Conservation (phyloP, 2,329 filamentous ascomycete genomes). For the Scolecobasidium constrictum region DNA sequence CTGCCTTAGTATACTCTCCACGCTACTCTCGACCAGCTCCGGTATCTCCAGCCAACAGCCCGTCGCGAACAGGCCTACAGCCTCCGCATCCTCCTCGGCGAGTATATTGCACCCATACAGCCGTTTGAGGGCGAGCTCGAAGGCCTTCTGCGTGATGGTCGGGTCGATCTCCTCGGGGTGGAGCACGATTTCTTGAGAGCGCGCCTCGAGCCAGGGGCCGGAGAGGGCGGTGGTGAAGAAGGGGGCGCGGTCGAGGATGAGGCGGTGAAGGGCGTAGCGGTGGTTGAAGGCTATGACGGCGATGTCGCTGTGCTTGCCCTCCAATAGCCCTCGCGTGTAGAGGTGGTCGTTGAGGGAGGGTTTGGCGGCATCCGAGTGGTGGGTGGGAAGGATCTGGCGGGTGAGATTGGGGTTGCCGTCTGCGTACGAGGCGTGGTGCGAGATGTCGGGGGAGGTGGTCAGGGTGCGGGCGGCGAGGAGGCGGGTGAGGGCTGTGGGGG, state of each 20-base stretch:
- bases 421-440: conserved; percentile 31
- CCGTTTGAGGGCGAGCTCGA: conserved; percentile 43
- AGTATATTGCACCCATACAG: conserved; percentile 40
- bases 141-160: conserved; percentile 41
- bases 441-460: conserved; percentile 22
- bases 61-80: conserved; percentile 44
- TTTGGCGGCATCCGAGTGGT: conserved; percentile 10
- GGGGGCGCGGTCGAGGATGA: conserved; percentile 44
- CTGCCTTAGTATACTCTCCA: conserved; percentile 43
- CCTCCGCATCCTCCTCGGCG: conserved; percentile 39
- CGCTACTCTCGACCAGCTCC: conserved; percentile 41
- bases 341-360: conserved; percentile 39
- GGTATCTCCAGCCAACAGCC: conserved; percentile 49
- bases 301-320: conserved; percentile 44
- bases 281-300: conserved; percentile 41
- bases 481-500: conserved; percentile 31
- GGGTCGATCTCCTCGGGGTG: conserved; percentile 43
- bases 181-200: conserved; percentile 39
- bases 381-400: neutral
- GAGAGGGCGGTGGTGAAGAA: conserved; percentile 45
- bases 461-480: conserved; percentile 31
- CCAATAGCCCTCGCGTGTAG: conserved; percentile 39
- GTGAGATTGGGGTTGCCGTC: conserved; percentile 6
- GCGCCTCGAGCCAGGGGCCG: conserved; percentile 45
- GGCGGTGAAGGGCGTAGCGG: conserved; percentile 40